A percentile compares a stretch with the other conserved stretches of the same genome.
phyloP scores from a whole-genome alignment of 2,329 filamentous ascomycete genomes.

The Pseudogymnoascus sp. region DNA sequence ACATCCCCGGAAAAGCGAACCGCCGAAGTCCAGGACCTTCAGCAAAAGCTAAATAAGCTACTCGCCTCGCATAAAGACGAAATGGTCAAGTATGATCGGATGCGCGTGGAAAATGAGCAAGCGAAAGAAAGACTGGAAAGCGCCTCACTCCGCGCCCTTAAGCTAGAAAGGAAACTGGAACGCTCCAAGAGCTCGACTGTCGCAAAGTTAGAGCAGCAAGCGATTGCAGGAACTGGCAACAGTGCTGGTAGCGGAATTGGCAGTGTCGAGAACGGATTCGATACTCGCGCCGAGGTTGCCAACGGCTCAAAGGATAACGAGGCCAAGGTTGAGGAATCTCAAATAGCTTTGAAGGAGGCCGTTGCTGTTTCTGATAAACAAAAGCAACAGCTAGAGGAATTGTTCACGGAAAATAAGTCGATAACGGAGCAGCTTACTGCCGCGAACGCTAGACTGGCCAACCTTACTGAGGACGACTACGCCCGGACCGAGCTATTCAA shows the following conservation, averaged over 20 bases:
- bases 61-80: conserved; percentile 78
- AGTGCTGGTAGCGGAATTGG: conserved; percentile 32
- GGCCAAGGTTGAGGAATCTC: conserved; percentile 56
- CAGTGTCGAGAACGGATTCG: conserved; percentile 37
- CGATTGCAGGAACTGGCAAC: conserved; percentile 57
- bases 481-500: conserved; percentile 91
- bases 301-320: conserved; percentile 50
- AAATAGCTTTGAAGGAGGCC: conserved; percentile 71
- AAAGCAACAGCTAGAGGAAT: conserved; percentile 76
- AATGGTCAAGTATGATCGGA: conserved; percentile 65
- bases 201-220: conserved; percentile 85
- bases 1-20: conserved; percentile 46
- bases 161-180: conserved; percentile 91
- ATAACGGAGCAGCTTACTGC: conserved; percentile 73
- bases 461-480: conserved; percentile 85
- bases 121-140: conserved; percentile 80
- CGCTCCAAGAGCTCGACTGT: conserved; percentile 82
- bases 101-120: conserved; percentile 72
- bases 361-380: conserved; percentile 70
- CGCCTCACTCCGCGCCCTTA: conserved; percentile 84
- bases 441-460: conserved; percentile 59
- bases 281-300: conserved; percentile 42
- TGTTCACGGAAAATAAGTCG: conserved; percentile 68
- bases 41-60: conserved; percentile 66
- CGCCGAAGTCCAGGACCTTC: conserved; percentile 64